These are phyloP conservation scores for Elongisporangium undulatum DNA, from an alignment of 352 stramenopile species.

Conservation along the genomic window DNA sequence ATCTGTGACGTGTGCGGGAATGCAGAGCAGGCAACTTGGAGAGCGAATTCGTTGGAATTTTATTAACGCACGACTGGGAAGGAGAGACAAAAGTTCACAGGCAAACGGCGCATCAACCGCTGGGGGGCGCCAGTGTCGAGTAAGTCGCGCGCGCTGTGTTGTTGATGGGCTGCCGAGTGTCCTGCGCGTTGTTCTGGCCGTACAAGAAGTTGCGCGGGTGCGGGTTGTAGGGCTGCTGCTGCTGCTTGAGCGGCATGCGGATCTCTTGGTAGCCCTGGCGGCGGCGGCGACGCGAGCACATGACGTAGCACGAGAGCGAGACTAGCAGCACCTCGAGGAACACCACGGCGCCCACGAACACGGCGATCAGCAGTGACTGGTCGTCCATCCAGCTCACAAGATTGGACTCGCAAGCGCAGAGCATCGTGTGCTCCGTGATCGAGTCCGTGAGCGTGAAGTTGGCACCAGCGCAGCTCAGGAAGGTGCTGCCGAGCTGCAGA, in stretches of 20 bases:
- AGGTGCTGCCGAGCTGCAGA: constrained; percentile 48
- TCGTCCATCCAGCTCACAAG: constrained; percentile 81
- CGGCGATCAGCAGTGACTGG: constrained; percentile 67
- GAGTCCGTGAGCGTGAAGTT: constrained; percentile 57
- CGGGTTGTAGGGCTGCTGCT: constrained; percentile 66
- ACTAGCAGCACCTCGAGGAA: constrained; percentile 79
- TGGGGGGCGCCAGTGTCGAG: neutral
- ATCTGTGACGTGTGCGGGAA: neutral
- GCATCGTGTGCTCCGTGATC: constrained; percentile 75
- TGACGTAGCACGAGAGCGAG: constrained; percentile 77
- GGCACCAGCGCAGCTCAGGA: constrained; percentile 61
- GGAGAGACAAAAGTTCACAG: neutral
- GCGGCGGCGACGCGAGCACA: constrained; percentile 62
- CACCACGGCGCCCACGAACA: constrained; percentile 78
- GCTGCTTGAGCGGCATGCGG: constrained; percentile 73
- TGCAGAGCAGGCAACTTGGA: neutral
- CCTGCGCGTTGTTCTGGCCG: constrained; percentile 15
- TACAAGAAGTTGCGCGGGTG: constrained; percentile 78
- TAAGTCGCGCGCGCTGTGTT: neutral
- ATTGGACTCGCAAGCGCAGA: constrained; percentile 75
- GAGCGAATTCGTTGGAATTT: neutral
- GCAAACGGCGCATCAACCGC: neutral
- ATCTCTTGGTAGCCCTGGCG: constrained; percentile 82
- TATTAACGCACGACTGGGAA: neutral
- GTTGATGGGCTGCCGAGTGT: constrained; percentile 34